Evolutionary conservation across 768 basidiomycete genomes (phyloP), one percentile per base, ranked within the genome.

Genomic region (Suillus variegatus): DNA sequence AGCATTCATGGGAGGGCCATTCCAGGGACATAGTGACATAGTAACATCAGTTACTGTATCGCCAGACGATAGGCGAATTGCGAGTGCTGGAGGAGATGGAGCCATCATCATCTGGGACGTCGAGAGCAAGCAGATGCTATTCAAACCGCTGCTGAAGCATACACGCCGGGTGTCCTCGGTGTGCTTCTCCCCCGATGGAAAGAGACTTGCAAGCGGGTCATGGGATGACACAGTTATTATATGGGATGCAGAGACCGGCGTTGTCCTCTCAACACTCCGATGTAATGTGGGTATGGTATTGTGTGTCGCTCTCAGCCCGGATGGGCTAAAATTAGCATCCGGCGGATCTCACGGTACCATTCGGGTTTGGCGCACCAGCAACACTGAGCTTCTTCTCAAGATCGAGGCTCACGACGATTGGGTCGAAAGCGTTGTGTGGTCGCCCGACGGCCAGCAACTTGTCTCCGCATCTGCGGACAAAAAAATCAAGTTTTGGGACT

Each of bases 51-150:
- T 76, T 49, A 70, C 74, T 2, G 71, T 75, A 67, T 73, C 75
- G 0, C 75, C 72, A 46, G 62, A 75, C 57, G 73, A 72, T 46
- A 67, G 63, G 12, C 64, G 55, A 54, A 69, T 76, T n/a, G 76
- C 73, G 25, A 75, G 71, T 10, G 75, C 62, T 44, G 65, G 73
- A 35, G 69, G 71, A 62, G 76, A 75, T 58, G 66, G 67, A 0
- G 68, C 73, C 0, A 41, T 76, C 41, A 70, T 75, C 14, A 71
- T 76, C 2, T 76, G 75, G 75, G 51, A 66, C 18, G 68, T 70
- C 8, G 40, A 72, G n/a, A 69, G 32, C 20, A 72, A 69, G 57
- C 57, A 72, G 4, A 72, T 68, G 61, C 43, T 64, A 12, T 70
- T 67, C 38, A 68, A 72, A 9, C 76, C 74, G 62, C 41, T 76